Evolutionary conservation across 805 yeast species (phyloP).

Genomic region (Sugiyamaella smithiae): DNA sequence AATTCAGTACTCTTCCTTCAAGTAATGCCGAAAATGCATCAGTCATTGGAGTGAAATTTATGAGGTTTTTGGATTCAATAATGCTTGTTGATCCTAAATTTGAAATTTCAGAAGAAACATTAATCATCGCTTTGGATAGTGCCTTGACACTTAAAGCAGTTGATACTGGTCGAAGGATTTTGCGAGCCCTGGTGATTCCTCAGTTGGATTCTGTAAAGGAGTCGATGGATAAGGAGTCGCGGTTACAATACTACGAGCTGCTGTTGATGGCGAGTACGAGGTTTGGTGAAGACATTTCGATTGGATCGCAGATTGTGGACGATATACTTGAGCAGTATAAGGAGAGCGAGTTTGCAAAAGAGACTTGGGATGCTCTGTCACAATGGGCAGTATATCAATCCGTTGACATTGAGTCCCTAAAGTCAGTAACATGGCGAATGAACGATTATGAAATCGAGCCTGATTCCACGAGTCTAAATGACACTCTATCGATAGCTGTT

Average conservation of each 20-base stretch:
- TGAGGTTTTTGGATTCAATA: constrained; percentile 3
- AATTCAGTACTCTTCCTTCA: not conserved
- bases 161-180: constrained; percentile 14
- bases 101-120: constrained; percentile 13
- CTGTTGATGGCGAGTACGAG: constrained; percentile 28
- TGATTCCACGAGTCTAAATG: constrained; percentile 29
- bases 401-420: constrained; percentile 17
- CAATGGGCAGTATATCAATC: constrained; percentile 34
- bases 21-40: not conserved
- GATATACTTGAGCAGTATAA: constrained; percentile 6
- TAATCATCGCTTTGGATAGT: constrained; percentile 18
- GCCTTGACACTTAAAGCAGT: constrained; percentile 14
- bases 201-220: constrained; percentile 11
- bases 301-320: constrained; percentile 10
- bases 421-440: constrained; percentile 20
- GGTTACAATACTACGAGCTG: constrained; percentile 29
- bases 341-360: constrained; percentile 23
- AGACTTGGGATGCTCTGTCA: constrained; percentile 36
- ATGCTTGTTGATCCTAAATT: constrained; percentile 6
- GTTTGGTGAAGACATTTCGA: constrained; percentile 24
- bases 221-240: constrained; percentile 9
- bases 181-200: constrained; percentile 17
- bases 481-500: constrained; percentile 28
- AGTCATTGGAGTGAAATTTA: not conserved
- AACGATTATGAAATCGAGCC: constrained; percentile 21